These are phyloP conservation scores for Suhomyces ambrosiae DNA, from an alignment of 1,139 yeast genomes.

Conservation along the genomic window DNA sequence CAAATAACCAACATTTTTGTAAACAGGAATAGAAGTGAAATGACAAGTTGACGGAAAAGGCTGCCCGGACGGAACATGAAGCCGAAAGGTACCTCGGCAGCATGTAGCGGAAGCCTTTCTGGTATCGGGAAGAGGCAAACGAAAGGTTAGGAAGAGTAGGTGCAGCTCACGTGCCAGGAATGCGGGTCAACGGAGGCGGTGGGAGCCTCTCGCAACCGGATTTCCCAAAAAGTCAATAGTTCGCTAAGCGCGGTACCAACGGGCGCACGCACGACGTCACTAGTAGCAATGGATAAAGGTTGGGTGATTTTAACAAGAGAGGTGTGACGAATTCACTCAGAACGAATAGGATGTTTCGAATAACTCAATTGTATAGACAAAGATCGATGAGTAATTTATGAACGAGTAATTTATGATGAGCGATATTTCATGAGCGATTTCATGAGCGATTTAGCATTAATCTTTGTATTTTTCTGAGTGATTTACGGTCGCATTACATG, in stretches of 20 bases:
- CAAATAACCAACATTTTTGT: too few species aligned
- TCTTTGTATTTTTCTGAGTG: too few species aligned
- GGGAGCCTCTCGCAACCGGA: conserved; percentile 2
- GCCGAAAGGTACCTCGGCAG: neutral
- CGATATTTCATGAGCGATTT: neutral
- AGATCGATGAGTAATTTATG: neutral
- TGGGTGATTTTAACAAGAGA: neutral
- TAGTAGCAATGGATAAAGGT: neutral
- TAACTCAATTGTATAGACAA: too few species aligned
- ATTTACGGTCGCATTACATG: too few species aligned
- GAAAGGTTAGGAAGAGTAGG: too few species aligned
- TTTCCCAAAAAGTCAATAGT: neutral
- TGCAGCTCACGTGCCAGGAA: neutral
- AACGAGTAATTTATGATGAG: neutral
- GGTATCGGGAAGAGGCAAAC: neutral
- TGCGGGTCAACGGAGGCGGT: neutral
- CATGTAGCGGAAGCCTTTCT: neutral
- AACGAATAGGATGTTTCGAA: too few species aligned
- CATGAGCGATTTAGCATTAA: neutral
- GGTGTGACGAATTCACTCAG: neutral
- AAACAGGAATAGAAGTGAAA: too few species aligned
- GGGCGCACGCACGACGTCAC: neutral
- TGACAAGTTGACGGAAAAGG: too few species aligned
- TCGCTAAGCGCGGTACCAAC: conserved; percentile 3
- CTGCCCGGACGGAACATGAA: too few species aligned